Evolutionary conservation across 805 yeast species (phyloP).

Genomic region (Limtongia smithiae): DNA sequence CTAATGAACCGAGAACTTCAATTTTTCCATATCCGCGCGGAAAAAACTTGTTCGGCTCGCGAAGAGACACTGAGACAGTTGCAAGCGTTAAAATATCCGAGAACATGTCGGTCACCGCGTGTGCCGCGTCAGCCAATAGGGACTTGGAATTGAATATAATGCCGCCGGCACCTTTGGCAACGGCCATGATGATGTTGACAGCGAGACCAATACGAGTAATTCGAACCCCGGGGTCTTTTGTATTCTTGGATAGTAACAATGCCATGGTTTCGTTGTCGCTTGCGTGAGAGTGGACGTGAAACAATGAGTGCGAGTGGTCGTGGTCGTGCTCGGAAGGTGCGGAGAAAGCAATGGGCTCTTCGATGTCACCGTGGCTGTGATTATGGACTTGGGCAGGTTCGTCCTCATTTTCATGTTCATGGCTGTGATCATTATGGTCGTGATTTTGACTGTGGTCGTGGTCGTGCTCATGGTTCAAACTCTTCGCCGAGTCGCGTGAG

Average conservation of each 20-base stretch:
- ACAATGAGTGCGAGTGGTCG: slow-evolving; percentile 25
- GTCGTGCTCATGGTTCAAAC: too few species aligned
- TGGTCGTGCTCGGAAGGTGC: too few species aligned
- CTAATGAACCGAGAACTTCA: slow-evolving; percentile 86
- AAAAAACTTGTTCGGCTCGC: slow-evolving; percentile 54
- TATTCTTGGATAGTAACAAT: slow-evolving; percentile 38
- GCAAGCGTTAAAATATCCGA: slow-evolving; percentile 86
- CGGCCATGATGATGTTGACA: slow-evolving; percentile 81
- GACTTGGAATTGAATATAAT: slow-evolving; percentile 92
- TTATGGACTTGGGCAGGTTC: too few species aligned
- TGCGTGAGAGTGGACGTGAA: slow-evolving; percentile 24
- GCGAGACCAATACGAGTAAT: slow-evolving; percentile 89
- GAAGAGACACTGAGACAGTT: slow-evolving; percentile 74
- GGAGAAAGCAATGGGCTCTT: too few species aligned
- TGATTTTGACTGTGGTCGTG: too few species aligned
- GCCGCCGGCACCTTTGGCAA: slow-evolving; percentile 85
- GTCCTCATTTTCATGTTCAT: too few species aligned
- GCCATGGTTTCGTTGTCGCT: slow-evolving; percentile 4
- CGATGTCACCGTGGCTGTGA: too few species aligned
- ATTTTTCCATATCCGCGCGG: slow-evolving; percentile 92
- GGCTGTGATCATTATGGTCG: too few species aligned
- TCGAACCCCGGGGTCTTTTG: slow-evolving; percentile 77
- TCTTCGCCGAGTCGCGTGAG: too few species aligned
- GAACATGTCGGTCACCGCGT: slow-evolving; percentile 84
- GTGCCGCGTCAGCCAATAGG: slow-evolving; percentile 88